Evolutionary conservation across 1,139 yeast species (phyloP).

Genomic region (Candida buenavistaensis): DNA sequence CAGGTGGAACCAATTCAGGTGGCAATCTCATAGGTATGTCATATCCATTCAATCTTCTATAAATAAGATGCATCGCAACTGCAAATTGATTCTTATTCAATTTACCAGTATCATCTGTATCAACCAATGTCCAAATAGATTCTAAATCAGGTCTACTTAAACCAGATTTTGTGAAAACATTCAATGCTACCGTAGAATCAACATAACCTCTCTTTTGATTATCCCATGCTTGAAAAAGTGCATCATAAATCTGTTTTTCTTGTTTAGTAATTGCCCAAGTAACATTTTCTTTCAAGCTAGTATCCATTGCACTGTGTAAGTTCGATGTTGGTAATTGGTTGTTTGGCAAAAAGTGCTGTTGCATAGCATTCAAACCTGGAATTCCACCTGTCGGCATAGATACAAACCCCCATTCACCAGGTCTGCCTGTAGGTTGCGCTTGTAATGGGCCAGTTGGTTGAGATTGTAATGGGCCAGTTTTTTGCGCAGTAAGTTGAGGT

Average conservation of each 20-base stretch:
- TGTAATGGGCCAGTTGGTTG: slow-evolving; percentile 34
- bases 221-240: slow-evolving; percentile 89
- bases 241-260: slow-evolving; percentile 84
- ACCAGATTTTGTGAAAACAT: slow-evolving; percentile 88
- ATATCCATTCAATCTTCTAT: slow-evolving; percentile 69
- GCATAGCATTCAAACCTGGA: slow-evolving; percentile 76
- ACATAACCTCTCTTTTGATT: slow-evolving; percentile 63
- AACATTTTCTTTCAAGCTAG: slow-evolving; percentile 48
- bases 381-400: slow-evolving; percentile 72
- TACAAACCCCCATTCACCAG: slow-evolving; percentile 84
- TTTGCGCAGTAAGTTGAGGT: slow-evolving; percentile 25
- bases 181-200: slow-evolving; percentile 81
- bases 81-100: slow-evolving; percentile 78
- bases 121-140: slow-evolving; percentile 83
- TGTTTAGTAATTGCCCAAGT: slow-evolving; percentile 81
- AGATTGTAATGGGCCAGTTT: slow-evolving; percentile 28
- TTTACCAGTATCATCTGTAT: slow-evolving; percentile 68
- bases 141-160: slow-evolving; percentile 82
- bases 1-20: slow-evolving; percentile 74
- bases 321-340: slow-evolving; percentile 40
- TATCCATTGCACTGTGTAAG: slow-evolving; percentile 55
- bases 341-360: slow-evolving; percentile 74
- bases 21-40: slow-evolving; percentile 74
- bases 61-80: slow-evolving; percentile 80
- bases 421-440: slow-evolving; percentile 66